phyloP scores from a whole-genome alignment of 768 basidiomycete genomes.

The Flagelloscypha sp. region DNA sequence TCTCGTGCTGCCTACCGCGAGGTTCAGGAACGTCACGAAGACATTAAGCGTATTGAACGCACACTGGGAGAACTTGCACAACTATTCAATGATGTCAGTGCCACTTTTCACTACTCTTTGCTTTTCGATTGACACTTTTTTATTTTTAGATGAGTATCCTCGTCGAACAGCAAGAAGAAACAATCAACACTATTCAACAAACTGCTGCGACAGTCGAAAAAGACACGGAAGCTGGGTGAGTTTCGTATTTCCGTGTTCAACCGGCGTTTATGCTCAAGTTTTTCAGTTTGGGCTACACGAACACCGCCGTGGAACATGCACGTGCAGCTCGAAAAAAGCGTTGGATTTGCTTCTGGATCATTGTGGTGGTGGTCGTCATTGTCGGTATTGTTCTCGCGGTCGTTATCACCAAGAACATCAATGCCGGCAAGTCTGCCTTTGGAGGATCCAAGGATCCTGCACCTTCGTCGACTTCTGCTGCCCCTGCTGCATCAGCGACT shows the following conservation, averaged over 20 bases:
- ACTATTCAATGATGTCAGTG: slow-evolving; percentile 85
- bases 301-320: slow-evolving; percentile 81
- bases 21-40: slow-evolving; percentile 95
- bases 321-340: slow-evolving; percentile 88
- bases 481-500: neutral
- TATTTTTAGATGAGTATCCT: slow-evolving; percentile 77
- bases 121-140: slow-evolving; percentile 1
- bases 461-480: neutral
- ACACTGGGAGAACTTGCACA: slow-evolving; percentile 91
- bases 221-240: slow-evolving; percentile 81
- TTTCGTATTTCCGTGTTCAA: slow-evolving; percentile 3
- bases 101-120: neutral
- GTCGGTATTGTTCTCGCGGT: slow-evolving; percentile 56
- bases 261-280: slow-evolving; percentile 6
- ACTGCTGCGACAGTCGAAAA: slow-evolving; percentile 68
- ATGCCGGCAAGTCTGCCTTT: slow-evolving; percentile 25
- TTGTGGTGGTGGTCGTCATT: slow-evolving; percentile 57
- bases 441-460: neutral
- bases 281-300: slow-evolving; percentile 68
- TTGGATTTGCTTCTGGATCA: slow-evolving; percentile 90
- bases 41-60: slow-evolving; percentile 91
- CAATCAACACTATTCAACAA: slow-evolving; percentile 73
- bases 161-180: slow-evolving; percentile 91
- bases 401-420: slow-evolving; percentile 38
- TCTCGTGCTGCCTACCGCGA: slow-evolving; percentile 89